phyloP scores from a whole-genome alignment of 1,284 basidiomycete genomes.

The Rugosomyces carneus region DNA sequence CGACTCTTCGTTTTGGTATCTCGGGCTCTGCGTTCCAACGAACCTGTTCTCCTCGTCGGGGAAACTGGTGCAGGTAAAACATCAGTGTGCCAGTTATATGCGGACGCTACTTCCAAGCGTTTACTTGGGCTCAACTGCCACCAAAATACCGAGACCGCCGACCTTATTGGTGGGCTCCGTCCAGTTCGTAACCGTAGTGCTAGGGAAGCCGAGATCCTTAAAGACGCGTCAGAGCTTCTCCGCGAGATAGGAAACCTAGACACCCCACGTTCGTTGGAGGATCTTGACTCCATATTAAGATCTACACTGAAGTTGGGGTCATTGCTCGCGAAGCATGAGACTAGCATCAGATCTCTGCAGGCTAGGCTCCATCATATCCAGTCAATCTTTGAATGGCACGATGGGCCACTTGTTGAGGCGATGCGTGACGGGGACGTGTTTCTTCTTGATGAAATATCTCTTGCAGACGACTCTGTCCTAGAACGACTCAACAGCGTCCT shows the following conservation, averaged over 20 bases:
- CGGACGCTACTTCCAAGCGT: conserved; percentile 56
- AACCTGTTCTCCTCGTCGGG: conserved; percentile 96
- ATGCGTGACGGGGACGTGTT: conserved; percentile 88
- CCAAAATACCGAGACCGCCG: conserved; percentile 99
- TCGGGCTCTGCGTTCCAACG: conserved; percentile 82
- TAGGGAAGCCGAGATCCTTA: conserved; percentile 39
- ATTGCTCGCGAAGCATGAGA: conserved; percentile 25
- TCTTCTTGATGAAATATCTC: conserved; percentile 93
- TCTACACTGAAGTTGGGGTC: conserved; percentile 28
- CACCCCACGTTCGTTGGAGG: conserved; percentile 25
- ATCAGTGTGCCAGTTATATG: conserved; percentile 90
- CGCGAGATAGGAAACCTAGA: conserved; percentile 32
- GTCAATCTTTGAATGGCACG: conserved; percentile 95
- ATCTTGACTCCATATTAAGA: conserved; percentile 32
- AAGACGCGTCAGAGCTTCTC: conserved; percentile 38
- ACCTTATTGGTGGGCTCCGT: conserved; percentile 91
- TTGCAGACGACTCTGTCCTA: conserved; percentile 97
- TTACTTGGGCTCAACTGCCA: conserved; percentile 90
- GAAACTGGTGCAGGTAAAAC: conserved; percentile 99
- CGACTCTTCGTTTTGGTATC: conserved; percentile 83
- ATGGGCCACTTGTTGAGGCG: conserved; percentile 90
- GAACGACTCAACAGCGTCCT: conserved; percentile 97
- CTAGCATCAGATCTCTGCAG: conserved; percentile 35
- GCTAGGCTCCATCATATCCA: conserved; percentile 42
- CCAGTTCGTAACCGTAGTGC: conserved; percentile 80